phyloP scores from a whole-genome alignment of 306 rosid genomes.

The Mimosa bimucronata region DNA sequence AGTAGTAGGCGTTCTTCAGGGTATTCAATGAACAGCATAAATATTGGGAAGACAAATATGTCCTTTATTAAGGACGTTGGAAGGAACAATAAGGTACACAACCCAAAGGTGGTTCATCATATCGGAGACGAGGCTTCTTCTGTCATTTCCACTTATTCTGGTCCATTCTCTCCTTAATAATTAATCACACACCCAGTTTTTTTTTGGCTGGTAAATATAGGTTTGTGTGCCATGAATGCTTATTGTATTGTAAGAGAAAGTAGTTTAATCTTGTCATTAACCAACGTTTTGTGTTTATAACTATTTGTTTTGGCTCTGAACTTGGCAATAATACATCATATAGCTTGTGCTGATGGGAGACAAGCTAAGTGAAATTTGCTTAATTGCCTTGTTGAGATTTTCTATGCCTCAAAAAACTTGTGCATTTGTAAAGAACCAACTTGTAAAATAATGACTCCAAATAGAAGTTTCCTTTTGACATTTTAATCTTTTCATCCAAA shows the following conservation, averaged over 20 bases:
- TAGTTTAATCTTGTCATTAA: neutral
- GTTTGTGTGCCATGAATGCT: neutral
- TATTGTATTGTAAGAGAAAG: neutral
- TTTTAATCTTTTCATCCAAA: neutral
- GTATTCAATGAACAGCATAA: slow-evolving; percentile 50
- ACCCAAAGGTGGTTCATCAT: slow-evolving; percentile 35
- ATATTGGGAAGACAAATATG: slow-evolving; percentile 32
- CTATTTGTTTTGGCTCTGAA: neutral
- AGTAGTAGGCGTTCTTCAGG: slow-evolving; percentile 28
- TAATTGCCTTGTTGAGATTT: too few species aligned
- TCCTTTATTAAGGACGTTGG: slow-evolving; percentile 26
- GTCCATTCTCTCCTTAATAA: slow-evolving; percentile 53
- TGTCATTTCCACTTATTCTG: slow-evolving; percentile 60
- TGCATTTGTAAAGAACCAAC: neutral
- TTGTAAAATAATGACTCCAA: neutral
- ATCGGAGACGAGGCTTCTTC: slow-evolving; percentile 63
- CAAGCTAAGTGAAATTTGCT: neutral
- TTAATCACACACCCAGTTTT: neutral
- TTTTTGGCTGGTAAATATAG: neutral
- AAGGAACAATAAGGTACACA: slow-evolving; percentile 34
- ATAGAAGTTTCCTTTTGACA: too few species aligned
- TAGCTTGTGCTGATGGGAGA: neutral
- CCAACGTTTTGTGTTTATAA: neutral
- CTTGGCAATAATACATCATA: neutral
- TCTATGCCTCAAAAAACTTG: neutral